phyloP scores from a whole-genome alignment of 192 early-diverging fungal species.

The Kickxella alabastrina region DNA sequence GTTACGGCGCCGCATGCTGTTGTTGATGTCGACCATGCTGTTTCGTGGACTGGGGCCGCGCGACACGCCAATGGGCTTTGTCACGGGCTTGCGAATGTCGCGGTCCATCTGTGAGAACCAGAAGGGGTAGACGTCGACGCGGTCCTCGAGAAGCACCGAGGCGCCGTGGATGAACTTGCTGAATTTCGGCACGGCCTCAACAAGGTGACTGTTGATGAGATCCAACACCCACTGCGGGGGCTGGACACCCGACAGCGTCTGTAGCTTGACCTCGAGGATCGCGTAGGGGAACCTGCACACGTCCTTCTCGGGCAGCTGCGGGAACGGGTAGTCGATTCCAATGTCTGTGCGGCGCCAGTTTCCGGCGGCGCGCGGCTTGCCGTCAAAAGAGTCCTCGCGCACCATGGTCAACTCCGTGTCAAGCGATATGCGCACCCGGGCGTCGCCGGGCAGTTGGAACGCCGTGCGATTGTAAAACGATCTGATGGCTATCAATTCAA shows the following conservation, averaged over 20 bases:
- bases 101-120: conserved; percentile 95
- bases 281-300: conserved; percentile 91
- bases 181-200: conserved; percentile 95
- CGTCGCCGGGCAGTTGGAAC: conserved; percentile 96
- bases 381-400: conserved; percentile 82
- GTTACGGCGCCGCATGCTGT: conserved; percentile 13
- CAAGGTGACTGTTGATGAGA: conserved; percentile 82
- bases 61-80: conserved; percentile 53
- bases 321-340: conserved; percentile 72
- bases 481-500: conserved; percentile 64
- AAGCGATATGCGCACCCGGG: conserved; percentile 85
- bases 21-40: conserved; percentile 38
- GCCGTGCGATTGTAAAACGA: conserved; percentile 97
- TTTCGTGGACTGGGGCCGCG: conserved; percentile 38
- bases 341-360: conserved; percentile 93
- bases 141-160: conserved; percentile 77
- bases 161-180: conserved; percentile 97
- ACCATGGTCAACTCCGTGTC: conserved; percentile 96
- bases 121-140: conserved; percentile 82
- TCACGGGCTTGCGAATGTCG: conserved; percentile 80
- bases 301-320: conserved; percentile 73
- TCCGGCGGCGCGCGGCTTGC: conserved; percentile 62
- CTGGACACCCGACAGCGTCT: conserved; percentile 85
- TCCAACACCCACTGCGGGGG: conserved; percentile 93
- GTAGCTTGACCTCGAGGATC: conserved; percentile 94